Evolutionary conservation across 2,329 filamentous ascomycete genomes (phyloP), one percentile per base, ranked within the genome.

Genomic region (Alternaria arborescens): DNA sequence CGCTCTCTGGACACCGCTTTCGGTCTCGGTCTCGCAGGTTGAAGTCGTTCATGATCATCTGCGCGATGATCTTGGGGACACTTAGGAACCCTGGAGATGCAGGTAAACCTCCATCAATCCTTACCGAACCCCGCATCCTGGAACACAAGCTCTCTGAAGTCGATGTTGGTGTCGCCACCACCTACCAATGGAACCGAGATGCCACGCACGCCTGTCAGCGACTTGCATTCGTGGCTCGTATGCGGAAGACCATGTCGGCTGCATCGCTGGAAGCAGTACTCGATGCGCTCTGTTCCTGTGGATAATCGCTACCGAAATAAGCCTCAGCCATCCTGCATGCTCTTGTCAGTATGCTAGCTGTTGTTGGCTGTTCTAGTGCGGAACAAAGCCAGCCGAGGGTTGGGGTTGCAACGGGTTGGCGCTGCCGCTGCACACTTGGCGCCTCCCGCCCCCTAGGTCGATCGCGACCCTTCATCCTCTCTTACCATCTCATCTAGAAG

Each of bases 361-460:
- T 22, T 38, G 46, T 50, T 50, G 20, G 46, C 10, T 50, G n/a
- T 47, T 20, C 30, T 32, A 46, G 30, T 40, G 55, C 61, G 54
- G 57, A 40, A 55, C 20, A 55, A 60, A 47, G 52, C 32, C 53
- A 60, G 51, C 51, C 61, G 55, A 68, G 58, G 38, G 53, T 60
- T 64, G 56, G 57, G 61, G 52, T 36, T 30, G 36, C 34, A 58
- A 55, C 55, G 61, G 59, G 59, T 44, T 62, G 32, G 38, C 40
- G 32, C 60, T 41, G 48, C 42, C 40, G 47, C 47, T 52, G 41
- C 60, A 61, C 58, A 41, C 57, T 55, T 64, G 66, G 57, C 61
- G 48, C 57, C 14, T 32, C 28, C 54, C 58, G 52, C 54, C 64
- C 60, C 60, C 51, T 55, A 61, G 66, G 60, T 64, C 54, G 55